Percentiles rank a stretch among this genome's conserved stretches.
These are phyloP conservation scores for Coniochaeta pulveracea DNA, from an alignment of 2,329 filamentous ascomycete genomes.

Conservation along the genomic window DNA sequence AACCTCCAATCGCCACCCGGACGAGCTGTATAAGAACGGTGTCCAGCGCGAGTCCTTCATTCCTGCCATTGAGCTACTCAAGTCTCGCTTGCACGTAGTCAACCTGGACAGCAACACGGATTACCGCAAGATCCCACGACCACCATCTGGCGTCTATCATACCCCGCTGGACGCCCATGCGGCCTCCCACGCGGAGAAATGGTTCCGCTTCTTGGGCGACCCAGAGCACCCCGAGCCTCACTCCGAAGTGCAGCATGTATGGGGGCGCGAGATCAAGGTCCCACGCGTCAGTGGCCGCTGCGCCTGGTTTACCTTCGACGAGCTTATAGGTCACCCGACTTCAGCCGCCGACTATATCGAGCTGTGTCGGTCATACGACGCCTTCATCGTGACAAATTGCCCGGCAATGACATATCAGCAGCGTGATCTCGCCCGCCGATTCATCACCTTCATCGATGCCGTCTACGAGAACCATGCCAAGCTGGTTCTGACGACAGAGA, in stretches of 20 bases:
- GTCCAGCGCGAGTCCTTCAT: slow-evolving; percentile 94
- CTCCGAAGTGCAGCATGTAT: slow-evolving; percentile 69
- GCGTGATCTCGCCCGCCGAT: slow-evolving; percentile 78
- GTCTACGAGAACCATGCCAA: slow-evolving; percentile 92
- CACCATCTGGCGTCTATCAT: slow-evolving; percentile 89
- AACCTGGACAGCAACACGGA: slow-evolving; percentile 93
- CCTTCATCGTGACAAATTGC: slow-evolving; percentile 84
- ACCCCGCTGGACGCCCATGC: slow-evolving; percentile 73
- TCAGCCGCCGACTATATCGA: slow-evolving; percentile 94
- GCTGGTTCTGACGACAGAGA: slow-evolving; percentile 81
- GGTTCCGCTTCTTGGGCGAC: slow-evolving; percentile 92
- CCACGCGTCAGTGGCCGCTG: slow-evolving; percentile 79
- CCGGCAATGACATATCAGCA: slow-evolving; percentile 83
- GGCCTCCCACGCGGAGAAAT: slow-evolving; percentile 74
- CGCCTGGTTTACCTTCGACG: slow-evolving; percentile 85
- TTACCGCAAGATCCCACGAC: slow-evolving; percentile 92
- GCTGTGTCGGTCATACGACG: slow-evolving; percentile 77
- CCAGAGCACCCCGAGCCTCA: slow-evolving; percentile 65
- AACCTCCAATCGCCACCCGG: slow-evolving; percentile 91
- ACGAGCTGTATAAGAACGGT: slow-evolving; percentile 95
- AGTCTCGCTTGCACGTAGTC: slow-evolving; percentile 73
- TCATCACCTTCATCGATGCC: slow-evolving; percentile 96
- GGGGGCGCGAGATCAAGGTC: slow-evolving; percentile 83
- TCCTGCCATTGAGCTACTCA: slow-evolving; percentile 86
- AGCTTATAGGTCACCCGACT: slow-evolving; percentile 79